Base-by-base conservation (phyloP, 805 yeast genomes). In the Metschnikowia amazonensis region DNA sequence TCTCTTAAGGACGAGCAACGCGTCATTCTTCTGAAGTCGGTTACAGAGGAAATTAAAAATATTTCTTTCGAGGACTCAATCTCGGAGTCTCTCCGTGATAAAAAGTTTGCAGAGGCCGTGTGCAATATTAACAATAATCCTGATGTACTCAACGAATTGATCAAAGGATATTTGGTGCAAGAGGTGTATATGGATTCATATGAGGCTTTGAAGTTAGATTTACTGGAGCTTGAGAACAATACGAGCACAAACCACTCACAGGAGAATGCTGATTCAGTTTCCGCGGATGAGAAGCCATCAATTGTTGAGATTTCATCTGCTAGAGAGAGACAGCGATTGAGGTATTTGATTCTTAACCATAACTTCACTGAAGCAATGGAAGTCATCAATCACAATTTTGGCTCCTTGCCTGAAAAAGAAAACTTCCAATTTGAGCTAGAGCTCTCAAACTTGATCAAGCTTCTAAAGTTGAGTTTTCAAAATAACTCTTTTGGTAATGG, bases 171-270 rank as follows among this genome's bases (percentile, higher is more conserved):
- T 47, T 56, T 71, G 42, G 59, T 62, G 21, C 67, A 67, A 21
- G 72, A 70, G 54, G 75, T 74, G 1, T 67, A 64, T 43, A 53
- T 65, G 40, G 63, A 64, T 3, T 64, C 75, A 0, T 61, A 64
- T 24, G 60, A 60, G 25, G 63, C 72, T 3, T 67, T 70, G 42
- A 54, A 58, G 14, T 38, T 53, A 1, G 76, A 71, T 48, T 51
- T 70, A 21, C 46, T 46, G 9, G 60, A 56, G 10, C 53, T 70
- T 31, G 36, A 53, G 6, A 34, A 36, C 7, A 60, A 58, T 29
- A 49, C 44, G 20, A 31, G 20, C 9, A 8, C 10, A 5, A n/a
- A 27, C n/a, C n/a, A 28, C 23, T n/a, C 35, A 43, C 43, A 38
- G 16, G 28, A 32, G 2, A 32, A 33, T 11, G 44, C 25, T 7